Base-by-base conservation (phyloP, 2,329 filamentous ascomycete genomes). In the Orbilia oligospora region DNA sequence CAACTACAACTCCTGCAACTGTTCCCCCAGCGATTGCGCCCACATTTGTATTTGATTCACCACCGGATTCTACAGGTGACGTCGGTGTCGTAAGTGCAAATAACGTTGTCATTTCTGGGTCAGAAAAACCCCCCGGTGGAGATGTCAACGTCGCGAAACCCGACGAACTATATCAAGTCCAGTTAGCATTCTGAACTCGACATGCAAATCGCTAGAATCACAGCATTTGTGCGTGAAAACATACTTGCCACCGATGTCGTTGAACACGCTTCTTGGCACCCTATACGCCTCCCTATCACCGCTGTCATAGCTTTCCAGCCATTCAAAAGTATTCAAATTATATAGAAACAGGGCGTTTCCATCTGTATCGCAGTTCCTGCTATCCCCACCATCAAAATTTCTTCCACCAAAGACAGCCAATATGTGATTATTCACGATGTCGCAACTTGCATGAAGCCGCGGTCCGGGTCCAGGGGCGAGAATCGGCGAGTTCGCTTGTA, bases 291-390 rank as follows among this genome's bases (percentile, higher is more conserved):
- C 71, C 24, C 18, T 63, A 46, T 68, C 64, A 2, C 20, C 53
- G 22, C 44, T 75, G n/a, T 75, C 51, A 30, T 75, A 64, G 3
- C 18, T 14, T 12, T 68, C 63, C 33, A 63, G 14, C 71, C 71
- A 75, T n/a, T 75, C 51, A 3, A 61, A 64, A 2, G 63, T 75
- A 24, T 75, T 75, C 6, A 68, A 27, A 14, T 75, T 63, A 41
- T 75, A 75, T 22, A 75, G 63, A 56, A 75, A 75, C 16, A 75
- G 16, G 12, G 71, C 71, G 48, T 68, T 75, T 22, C 71, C 71
- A 33, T 68, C 20, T 0, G 53, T 68, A 24, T 75, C 71, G 30
- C 71, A 75, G n/a, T 75, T 53, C 30, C 51, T 68, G 14, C 63
- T 68, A 20, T 75, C 71, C 8, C 71, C 64, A 16, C 64, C 71